These are phyloP conservation scores for Ettlia oleoabundans DNA, from an alignment of 139 green algal species.

Conservation along the genomic window DNA sequence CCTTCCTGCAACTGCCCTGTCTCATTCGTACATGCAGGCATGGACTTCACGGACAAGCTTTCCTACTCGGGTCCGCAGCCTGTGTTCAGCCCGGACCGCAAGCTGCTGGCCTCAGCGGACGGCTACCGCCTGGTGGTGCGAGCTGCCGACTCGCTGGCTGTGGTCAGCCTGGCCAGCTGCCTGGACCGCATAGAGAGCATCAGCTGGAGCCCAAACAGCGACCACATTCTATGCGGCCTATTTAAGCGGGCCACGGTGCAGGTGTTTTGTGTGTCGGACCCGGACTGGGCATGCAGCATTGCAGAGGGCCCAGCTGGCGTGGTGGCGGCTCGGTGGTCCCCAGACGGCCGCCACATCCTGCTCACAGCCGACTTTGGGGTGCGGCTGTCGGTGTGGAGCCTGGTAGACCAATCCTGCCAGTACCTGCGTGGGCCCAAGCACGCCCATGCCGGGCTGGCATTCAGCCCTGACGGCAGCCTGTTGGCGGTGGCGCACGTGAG, in stretches of 20 bases:
- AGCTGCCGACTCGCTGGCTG: constrained; percentile 63
- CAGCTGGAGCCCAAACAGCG: constrained; percentile 78
- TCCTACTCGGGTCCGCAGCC: constrained; percentile 60
- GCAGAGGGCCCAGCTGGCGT: constrained; percentile 80
- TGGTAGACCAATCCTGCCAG: constrained; percentile 67
- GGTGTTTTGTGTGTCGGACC: constrained; percentile 57
- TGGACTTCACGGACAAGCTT: constrained; percentile 87
- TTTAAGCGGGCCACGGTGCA: constrained; percentile 73
- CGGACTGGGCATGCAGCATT: constrained; percentile 90
- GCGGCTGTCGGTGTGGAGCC: constrained; percentile 82
- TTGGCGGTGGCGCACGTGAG: constrained; percentile 82
- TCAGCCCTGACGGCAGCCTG: constrained; percentile 70
- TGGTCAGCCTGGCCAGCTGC: constrained; percentile 83
- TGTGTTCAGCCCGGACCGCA: constrained; percentile 74
- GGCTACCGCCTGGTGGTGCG: constrained; percentile 86
- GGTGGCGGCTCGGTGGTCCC: constrained; percentile 52
- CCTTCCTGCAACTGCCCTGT: background rate
- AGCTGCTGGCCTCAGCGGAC: constrained; percentile 70
- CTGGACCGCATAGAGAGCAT: constrained; percentile 83
- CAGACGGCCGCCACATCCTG: constrained; percentile 72
- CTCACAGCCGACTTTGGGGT: constrained; percentile 82
- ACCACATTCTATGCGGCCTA: constrained; percentile 80
- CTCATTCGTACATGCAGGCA: constrained; percentile 19
- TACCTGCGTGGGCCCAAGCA: constrained; percentile 82
- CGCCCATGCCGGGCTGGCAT: constrained; percentile 62